Percentiles rank a stretch among this genome's conserved stretches.
phyloP scores from a whole-genome alignment of 148 eudicot species.

The Rhododendron ferrugineum region DNA sequence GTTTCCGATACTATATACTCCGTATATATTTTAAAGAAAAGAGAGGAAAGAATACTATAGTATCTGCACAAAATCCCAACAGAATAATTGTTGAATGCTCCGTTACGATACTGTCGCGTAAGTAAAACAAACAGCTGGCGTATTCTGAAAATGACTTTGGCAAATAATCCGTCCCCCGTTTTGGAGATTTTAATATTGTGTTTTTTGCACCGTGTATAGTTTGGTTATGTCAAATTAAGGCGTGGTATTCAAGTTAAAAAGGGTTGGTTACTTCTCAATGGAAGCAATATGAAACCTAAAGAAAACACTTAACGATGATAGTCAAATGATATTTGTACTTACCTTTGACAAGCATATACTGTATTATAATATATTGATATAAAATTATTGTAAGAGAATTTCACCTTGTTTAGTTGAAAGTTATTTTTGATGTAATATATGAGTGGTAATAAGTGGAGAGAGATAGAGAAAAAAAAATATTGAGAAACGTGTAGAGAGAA shows the following conservation, averaged over 20 bases:
- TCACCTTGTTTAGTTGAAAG: too few relatives aligned
- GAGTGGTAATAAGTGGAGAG: too few relatives aligned
- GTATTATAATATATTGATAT: too few relatives aligned
- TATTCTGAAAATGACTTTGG: constrained; percentile 14
- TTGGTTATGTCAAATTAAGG: neutral
- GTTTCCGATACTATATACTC: too few relatives aligned
- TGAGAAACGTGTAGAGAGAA: too few relatives aligned
- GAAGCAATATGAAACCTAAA: neutral
- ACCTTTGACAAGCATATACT: too few relatives aligned
- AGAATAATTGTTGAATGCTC: constrained; percentile 3
- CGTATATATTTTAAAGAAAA: neutral
- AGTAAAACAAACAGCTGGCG: too few relatives aligned
- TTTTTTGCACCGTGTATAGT: neutral
- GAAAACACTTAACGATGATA: too few relatives aligned
- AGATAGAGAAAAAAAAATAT: too few relatives aligned
- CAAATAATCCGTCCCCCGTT: neutral
- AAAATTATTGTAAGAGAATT: too few relatives aligned
- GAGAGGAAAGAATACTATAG: neutral
- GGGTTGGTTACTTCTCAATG: neutral
- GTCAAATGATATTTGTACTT: too few relatives aligned
- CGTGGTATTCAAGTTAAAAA: constrained; percentile 5
- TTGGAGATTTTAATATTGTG: neutral
- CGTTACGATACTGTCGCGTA: constrained; percentile 7
- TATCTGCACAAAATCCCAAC: neutral
- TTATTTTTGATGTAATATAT: too few relatives aligned